Evolutionary conservation across 352 stramenopile genomes (phyloP), one percentile per base, ranked within the genome.

Genomic region (Halophytophthora polymorphica): DNA sequence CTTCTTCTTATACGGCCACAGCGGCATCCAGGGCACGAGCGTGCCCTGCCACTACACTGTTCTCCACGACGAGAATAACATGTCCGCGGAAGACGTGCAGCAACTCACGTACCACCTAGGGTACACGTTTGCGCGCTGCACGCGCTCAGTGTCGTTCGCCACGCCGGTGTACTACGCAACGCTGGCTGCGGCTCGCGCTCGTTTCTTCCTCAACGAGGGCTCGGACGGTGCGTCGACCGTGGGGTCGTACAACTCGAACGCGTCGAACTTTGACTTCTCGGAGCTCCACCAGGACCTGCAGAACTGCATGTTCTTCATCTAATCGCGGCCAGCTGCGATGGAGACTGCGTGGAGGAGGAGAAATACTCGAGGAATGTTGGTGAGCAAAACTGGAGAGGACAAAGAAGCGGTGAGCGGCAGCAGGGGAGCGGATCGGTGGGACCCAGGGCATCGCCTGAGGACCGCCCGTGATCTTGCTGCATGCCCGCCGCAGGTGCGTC

Each of bases 1-100:
- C 59, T 95, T 95, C 46, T 96, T 90, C 66, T 38, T 96, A 38
- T 89, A 88, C 63, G 87, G 79, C 54, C 86, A 96, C 65, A 77
- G 64, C 19, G 84, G 84, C 3, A 61, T 95, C 28, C 78, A 90
- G 52, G 86, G 86, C 17, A 96, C 86, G n/a, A 92, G 77, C 47
- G 73, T 81, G 17, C 86, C 86, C 2, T 83, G 80, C 25, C 85
- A 96, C 63, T 96, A 96, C 67, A 74, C 86, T 36, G 86, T 96
- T 28, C 51, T 96, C 23, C 61, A 88, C 23, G 86, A 93, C 45
- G 79, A 92, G 53, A 90, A 83, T 54, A 69, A 71, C 18, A 73
- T 86, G 51, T 69, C 72, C 2, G 70, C 78, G 0, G 78, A 87
- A 41, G 78, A 90, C 37, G 50, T 92, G 21, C 81, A 92, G 52